Evolutionary conservation across 192 early-diverging fungal species (phyloP), one percentile per base, ranked within the genome.

Genomic region (Polychytrium aggregatum): DNA sequence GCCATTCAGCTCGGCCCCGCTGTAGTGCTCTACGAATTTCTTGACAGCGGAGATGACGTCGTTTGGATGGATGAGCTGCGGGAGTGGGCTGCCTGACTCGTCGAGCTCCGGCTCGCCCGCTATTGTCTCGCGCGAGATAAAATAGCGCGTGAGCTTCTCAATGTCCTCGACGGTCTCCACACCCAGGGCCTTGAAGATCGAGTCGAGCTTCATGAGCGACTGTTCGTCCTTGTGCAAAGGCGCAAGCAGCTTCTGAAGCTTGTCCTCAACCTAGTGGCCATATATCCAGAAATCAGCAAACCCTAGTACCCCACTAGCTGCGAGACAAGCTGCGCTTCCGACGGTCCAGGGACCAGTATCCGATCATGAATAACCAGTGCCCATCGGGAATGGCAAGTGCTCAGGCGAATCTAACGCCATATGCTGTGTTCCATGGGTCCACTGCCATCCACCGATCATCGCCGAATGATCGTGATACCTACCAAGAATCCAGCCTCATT

Each of bases 151-250:
- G 18, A 78, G 46, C 37, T 45, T 35, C 51, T 72, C 72, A 33
- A 78, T 69, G 43, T 78, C 75, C 11, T 68, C 63, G n/a, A 72
- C 47, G 35, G 70, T 70, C 40, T 71, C 64, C 9, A 78, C 72
- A 9, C 56, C 63, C 14, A 78, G 49, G 2, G 75, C 75, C 44
- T 78, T 78, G 45, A 78, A 72, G 25, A 78, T 78, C 22, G 60
- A 64, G 54, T 78, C 75, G 7, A 78, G 50, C 31, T 65, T 60
- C 68, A 78, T 71, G 10, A 78, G 48, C 5, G 67, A 59, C 41
- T 76, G 76, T 41, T 78, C 76, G 46, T 64, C 57, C 25, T 39
- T 51, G 44, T 71, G 67, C 13, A 78, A 44, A 18, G 72, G 68
- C 11, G 63, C 62, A 9, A 78, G 48, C 3, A 78, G 59, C 45